Conservation (phyloP, 2,329 filamentous ascomycete species). For the Coniosporium tulheliwenetii region DNA sequence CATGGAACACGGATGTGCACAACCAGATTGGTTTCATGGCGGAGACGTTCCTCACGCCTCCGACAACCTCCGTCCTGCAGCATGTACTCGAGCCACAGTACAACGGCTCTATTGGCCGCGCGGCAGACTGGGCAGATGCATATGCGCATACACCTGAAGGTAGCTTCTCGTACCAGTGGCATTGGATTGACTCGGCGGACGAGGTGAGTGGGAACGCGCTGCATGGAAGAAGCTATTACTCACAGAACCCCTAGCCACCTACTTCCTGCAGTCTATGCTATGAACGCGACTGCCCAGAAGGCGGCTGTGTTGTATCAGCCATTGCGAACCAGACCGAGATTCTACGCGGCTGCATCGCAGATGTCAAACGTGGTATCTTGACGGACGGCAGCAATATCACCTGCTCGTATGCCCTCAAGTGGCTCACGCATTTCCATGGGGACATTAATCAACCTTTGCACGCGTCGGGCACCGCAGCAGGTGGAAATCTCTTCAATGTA, state of each 20-base stretch:
- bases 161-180: constrained; percentile 28
- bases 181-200: constrained; percentile 36
- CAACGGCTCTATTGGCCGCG: constrained; percentile 22
- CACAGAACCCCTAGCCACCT: constrained; percentile 24
- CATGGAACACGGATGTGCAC: constrained; percentile 13
- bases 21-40: constrained; percentile 25
- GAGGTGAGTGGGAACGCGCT: constrained; percentile 10
- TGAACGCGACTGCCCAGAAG: constrained; percentile 32
- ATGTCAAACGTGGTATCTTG: constrained; percentile 9
- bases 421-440: constrained; percentile 42
- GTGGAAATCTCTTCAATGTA: constrained; percentile 29
- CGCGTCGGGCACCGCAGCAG: constrained; percentile 29
- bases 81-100: constrained; percentile 23
- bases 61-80: constrained; percentile 15
- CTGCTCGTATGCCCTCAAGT: constrained; percentile 29
- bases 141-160: constrained; percentile 34
- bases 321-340: constrained; percentile 37
- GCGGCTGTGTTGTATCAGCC: constrained; percentile 36
- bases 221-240: constrained; percentile 21
- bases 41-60: constrained; percentile 17
- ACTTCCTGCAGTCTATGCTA: constrained; percentile 31
- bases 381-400: constrained; percentile 8
- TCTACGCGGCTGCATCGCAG: constrained; percentile 17
- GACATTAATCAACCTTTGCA: constrained; percentile 63
- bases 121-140: constrained; percentile 36